A percentile compares a stretch with the other conserved stretches of the same genome.
These are phyloP conservation scores for Dactylellina drechsleri DNA, from an alignment of 2,329 filamentous ascomycete genomes.

Conservation along the genomic window DNA sequence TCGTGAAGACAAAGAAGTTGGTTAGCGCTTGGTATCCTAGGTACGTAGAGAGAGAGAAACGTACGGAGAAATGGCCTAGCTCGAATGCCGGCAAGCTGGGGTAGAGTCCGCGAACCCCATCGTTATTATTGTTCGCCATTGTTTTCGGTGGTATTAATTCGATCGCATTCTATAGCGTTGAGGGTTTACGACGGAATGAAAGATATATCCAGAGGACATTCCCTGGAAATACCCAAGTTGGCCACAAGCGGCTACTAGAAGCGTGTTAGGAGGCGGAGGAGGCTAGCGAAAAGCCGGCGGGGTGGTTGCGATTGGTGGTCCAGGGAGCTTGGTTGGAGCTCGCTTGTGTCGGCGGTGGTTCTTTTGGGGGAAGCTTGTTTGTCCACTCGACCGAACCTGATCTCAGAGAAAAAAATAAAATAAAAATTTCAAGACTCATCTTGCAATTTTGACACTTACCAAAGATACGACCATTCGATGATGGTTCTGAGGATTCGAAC, in stretches of 20 bases:
- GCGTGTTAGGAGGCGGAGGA: constrained; percentile 35
- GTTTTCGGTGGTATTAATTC: constrained; percentile 19
- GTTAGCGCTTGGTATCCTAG: background rate
- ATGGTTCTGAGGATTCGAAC: background rate
- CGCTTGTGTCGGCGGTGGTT: background rate
- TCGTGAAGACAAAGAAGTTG: background rate
- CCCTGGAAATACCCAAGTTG: constrained; percentile 14
- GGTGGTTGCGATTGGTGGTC: constrained; percentile 14
- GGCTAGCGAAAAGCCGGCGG: constrained; percentile 14
- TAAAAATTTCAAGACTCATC: constrained; percentile 24
- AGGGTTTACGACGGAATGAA: constrained; percentile 1
- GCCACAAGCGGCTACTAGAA: constrained; percentile 25
- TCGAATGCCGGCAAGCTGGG: constrained; percentile 45
- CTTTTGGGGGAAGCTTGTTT: constrained; percentile 5
- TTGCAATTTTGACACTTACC: too few species aligned
- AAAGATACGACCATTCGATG: background rate
- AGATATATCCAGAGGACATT: constrained; percentile 22
- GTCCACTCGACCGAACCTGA: constrained; percentile 7
- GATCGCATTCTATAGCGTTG: constrained; percentile 25
- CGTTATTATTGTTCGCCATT: constrained; percentile 29
- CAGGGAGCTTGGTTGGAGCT: constrained; percentile 17
- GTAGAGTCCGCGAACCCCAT: constrained; percentile 50
- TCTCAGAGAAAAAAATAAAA: background rate
- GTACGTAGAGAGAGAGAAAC: background rate
- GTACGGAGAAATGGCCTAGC: constrained; percentile 40